Evolutionary conservation across 768 basidiomycete species (phyloP), one percentile per base, ranked within the genome.

Genomic region (Dentipellis sp.): DNA sequence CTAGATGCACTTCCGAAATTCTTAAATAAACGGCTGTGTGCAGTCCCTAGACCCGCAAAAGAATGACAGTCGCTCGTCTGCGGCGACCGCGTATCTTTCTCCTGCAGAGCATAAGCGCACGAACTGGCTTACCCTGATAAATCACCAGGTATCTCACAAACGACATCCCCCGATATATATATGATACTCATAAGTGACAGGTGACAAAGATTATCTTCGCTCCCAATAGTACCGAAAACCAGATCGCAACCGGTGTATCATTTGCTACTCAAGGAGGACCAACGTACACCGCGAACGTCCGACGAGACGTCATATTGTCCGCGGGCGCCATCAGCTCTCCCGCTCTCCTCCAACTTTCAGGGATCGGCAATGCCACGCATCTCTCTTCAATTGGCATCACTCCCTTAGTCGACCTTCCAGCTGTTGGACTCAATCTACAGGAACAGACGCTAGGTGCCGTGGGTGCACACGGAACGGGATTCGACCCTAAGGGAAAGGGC

Each of bases 51-150:
- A 45, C 16, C 19, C 74, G 72, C 74, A 75, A 58, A 73, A 76
- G 38, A 59, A 61, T 10, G 80, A 79, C 58, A 75, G 80, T 56
- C 75, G 82, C 14, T 78, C 79, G 4, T 81, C 80, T 0, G 79
- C 81, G 0, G 76, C 74, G 7, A 67, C 73, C 52, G 80, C 81
- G 0, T 83, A 82, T 59, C 70, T 79, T 23, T 75, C 77, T 0
- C 81, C 81, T 11, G 76, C 81, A 6, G 76, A 82, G 62, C 66
- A 57, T 39, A 56, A 60, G 23, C 70, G 79, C 36, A 71, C 71
- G 0, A 79, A 78, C 59, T 79, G 78, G 78, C 64, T 78, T 23
- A 77, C 78, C 4, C 67, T 83, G 11, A 72, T 38, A 40, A 42
- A 51, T 47, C 37, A 42, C 37, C 50, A 77, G 73, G 78, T 77